Evolutionary conservation across 2,329 filamentous ascomycete species (phyloP), one percentile per base, ranked within the genome.

Genomic region (Paecilomyces sp.): DNA sequence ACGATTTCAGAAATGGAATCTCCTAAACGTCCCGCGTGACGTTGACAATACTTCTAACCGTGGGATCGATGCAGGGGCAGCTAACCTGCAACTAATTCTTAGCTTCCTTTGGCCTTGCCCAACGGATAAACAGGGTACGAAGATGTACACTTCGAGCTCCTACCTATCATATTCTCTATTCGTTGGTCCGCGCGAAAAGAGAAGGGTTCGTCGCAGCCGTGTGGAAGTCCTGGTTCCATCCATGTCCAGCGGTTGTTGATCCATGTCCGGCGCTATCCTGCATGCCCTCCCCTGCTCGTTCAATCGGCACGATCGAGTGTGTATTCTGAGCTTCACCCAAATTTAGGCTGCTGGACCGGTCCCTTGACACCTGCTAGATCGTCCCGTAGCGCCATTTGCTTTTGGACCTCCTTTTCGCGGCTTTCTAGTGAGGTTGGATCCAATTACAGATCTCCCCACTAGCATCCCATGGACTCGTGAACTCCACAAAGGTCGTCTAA

Each of bases 401-500:
- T 34, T 59, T 60, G 30, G 33, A 25, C 55, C 55, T 56, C 33
- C 55, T 41, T 50, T 41, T 33, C 33, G 24, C 30, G 30, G 24
- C 30, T 31, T 33, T 41, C 31, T 53, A 24, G 18, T 22, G 24
- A 53, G 24, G 18, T 15, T 30, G 28, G 24, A 25, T 30, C 51
- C 51, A 53, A 53, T 30, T 24, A 30, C 24, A 54, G n/a, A 30
- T 54, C 61, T 33, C 61, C 57, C 56, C 36, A 34, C 33, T 30
- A 59, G 57, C 55, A 61, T 59, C 59, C 57, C 59, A 63, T 63
- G 56, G 54, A 56, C 59, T 57, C 36, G 57, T 57, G 58, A 24
- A 13, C 51, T 53, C 51, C 51, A 53, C 51, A 6, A n/a, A 47
- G 41, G 15, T 47, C 41, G 53, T 62, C 18, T 53, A 58, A 57